phyloP scores from a whole-genome alignment of 2,329 filamentous ascomycete genomes.

The Pseudocercospora macadamiae region DNA sequence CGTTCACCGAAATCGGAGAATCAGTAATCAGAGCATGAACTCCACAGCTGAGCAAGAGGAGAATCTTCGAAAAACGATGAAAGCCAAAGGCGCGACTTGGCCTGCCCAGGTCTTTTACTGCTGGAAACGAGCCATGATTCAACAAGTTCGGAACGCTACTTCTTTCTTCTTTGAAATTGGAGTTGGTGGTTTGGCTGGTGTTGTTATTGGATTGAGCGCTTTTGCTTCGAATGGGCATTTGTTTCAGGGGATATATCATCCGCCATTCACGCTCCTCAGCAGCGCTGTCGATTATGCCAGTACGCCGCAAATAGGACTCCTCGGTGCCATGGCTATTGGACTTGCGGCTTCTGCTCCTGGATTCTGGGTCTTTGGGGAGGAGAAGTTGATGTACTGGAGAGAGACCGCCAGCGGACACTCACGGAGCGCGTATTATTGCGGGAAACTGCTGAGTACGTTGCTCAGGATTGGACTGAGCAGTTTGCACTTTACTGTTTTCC shows the following conservation, averaged over 20 bases:
- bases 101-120: slow-evolving; percentile 58
- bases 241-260: slow-evolving; percentile 57
- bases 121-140: slow-evolving; percentile 56
- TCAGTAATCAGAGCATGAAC: slow-evolving; percentile 35
- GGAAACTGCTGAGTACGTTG: slow-evolving; percentile 57
- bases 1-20: slow-evolving; percentile 24
- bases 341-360: slow-evolving; percentile 59
- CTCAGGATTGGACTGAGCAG: slow-evolving; percentile 56
- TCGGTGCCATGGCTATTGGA: slow-evolving; percentile 59
- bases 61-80: slow-evolving; percentile 51
- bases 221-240: slow-evolving; percentile 55
- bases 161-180: slow-evolving; percentile 59
- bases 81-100: slow-evolving; percentile 54
- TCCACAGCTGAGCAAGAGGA: slow-evolving; percentile 46
- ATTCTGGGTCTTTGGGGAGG: slow-evolving; percentile 61
- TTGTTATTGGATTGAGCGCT: slow-evolving; percentile 59
- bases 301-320: slow-evolving; percentile 57
- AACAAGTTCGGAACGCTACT: slow-evolving; percentile 59
- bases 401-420: slow-evolving; percentile 62
- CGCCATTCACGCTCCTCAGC: slow-evolving; percentile 56
- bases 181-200: slow-evolving; percentile 56
- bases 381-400: slow-evolving; percentile 58
- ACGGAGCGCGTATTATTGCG: slow-evolving; percentile 59
- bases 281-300: slow-evolving; percentile 55
- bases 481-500: slow-evolving; percentile 58